Percentiles rank a stretch among this genome's conserved stretches.
phyloP scores from a whole-genome alignment of 768 basidiomycete species.

The Podaxis sp. region DNA sequence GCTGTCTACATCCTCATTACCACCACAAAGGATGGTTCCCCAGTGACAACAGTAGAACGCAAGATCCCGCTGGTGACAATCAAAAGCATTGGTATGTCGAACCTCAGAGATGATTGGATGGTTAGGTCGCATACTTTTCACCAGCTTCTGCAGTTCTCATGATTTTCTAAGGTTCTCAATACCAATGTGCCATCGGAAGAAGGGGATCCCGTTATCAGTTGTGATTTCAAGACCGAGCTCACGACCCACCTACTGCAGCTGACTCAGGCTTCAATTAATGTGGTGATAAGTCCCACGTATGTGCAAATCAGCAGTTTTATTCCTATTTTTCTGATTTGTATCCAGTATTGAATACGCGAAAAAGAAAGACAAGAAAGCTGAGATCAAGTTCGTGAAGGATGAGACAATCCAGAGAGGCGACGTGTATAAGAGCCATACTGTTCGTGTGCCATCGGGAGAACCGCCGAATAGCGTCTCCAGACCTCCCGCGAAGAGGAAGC shows the following conservation, averaged over 20 bases:
- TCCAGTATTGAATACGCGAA: slow-evolving; percentile 83
- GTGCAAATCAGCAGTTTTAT: slow-evolving; percentile 25
- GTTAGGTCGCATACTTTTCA: slow-evolving; percentile 39
- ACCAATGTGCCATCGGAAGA: slow-evolving; percentile 73
- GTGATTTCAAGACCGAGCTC: slow-evolving; percentile 95
- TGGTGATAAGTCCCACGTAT: slow-evolving; percentile 77
- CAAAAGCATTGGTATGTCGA: slow-evolving; percentile 83
- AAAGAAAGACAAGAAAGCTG: slow-evolving; percentile 94
- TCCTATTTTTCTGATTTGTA: background rate
- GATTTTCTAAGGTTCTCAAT: slow-evolving; percentile 68
- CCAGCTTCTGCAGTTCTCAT: background rate
- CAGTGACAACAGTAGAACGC: slow-evolving; percentile 66
- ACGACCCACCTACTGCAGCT: slow-evolving; percentile 76
- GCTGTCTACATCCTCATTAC: slow-evolving; percentile 77
- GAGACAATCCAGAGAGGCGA: slow-evolving; percentile 79
- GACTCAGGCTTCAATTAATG: slow-evolving; percentile 71
- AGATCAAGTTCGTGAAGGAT: slow-evolving; percentile 87
- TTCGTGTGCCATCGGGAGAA: slow-evolving; percentile 88
- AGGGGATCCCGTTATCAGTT: slow-evolving; percentile 90
- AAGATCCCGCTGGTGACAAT: slow-evolving; percentile 91
- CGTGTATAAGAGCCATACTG: slow-evolving; percentile 89
- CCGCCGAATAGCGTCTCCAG: slow-evolving; percentile 77
- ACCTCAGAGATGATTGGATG: slow-evolving; percentile 92
- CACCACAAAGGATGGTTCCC: slow-evolving; percentile 58
- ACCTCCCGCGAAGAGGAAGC: slow-evolving; percentile 84